Base-by-base conservation (phyloP, 2,329 filamentous ascomycete genomes). In the Lasiodiplodia sp. region DNA sequence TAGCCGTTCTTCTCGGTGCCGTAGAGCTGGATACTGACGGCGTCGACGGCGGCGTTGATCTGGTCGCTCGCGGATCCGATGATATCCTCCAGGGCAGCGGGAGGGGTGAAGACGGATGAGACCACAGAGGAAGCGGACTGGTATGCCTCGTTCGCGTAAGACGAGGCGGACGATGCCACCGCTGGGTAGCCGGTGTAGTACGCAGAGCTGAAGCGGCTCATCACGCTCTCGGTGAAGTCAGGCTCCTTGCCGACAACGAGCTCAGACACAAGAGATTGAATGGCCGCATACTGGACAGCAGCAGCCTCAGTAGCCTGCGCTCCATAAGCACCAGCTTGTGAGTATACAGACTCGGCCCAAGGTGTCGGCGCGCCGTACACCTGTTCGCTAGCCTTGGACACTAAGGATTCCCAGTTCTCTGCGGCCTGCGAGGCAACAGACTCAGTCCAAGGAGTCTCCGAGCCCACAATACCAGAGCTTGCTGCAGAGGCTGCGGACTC, bases 191-290 rank as follows among this genome's bases (percentile, higher is more conserved):
- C 91, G 0, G 89, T 92, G 28, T 88, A 87, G 75, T 95, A 96
- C 0, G 89, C 91, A 3, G 87, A 89, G 68, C 88, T 87, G 14
- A 97, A 85, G 64, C 91, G 87, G 65, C 84, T 88, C 79, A 93
- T 88, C 3, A 95, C 91, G 69, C 91, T 94, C 75, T 96, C 92
- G 0, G 91, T 94, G 74, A 93, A 96, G 16, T 89, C 88, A 0
- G 92, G 90, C 76, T 96, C 93, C 77, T 91, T 93, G 66, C 92
- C 93, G 51, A 86, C 81, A 16, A 97, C 84, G 1, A 96, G 83
- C 78, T 96, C 93, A 1, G 91, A 91, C 16, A 97, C 86, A 2
- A 96, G 85, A 14, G 86, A 87, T 76, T 90, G 89, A 5, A 96
- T 86, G 31, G 88, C 88, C 5, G 87, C 86, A 72, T 92, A 94